These are phyloP conservation scores for Solanum clarkiae DNA, from an alignment of 257 asterid genomes.

Conservation along the genomic window DNA sequence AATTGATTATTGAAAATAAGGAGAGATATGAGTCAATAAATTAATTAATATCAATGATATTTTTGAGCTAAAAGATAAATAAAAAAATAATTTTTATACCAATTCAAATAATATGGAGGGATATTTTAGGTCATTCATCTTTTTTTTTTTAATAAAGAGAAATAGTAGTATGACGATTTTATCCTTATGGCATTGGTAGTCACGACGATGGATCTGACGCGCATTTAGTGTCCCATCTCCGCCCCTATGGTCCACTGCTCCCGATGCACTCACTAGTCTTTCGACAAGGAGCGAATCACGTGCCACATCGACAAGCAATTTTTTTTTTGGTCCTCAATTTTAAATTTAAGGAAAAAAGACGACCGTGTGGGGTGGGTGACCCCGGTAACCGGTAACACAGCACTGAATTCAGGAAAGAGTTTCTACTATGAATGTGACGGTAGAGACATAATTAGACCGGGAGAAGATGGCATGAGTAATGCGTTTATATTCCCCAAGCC, in stretches of 20 bases:
- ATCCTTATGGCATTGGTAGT: slow-evolving; percentile 17
- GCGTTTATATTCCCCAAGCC: neutral
- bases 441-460: slow-evolving; percentile 23
- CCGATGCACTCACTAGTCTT: neutral
- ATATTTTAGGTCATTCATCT: too few species aligned
- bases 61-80: too few species aligned
- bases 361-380: neutral
- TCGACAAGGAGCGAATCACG: slow-evolving; percentile 20
- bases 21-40: too few species aligned
- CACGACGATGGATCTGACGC: slow-evolving; percentile 34
- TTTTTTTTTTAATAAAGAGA: neutral
- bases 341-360: neutral
- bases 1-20: too few species aligned
- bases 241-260: slow-evolving; percentile 9
- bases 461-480: slow-evolving; percentile 2
- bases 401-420: neutral
- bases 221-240: slow-evolving; percentile 28
- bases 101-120: too few species aligned
- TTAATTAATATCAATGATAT: too few species aligned
- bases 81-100: too few species aligned
- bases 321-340: neutral
- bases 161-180: neutral
- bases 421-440: neutral
- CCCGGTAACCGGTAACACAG: slow-evolving; percentile 1
- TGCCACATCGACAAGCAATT: slow-evolving; percentile 15